phyloP scores from a whole-genome alignment of 2,329 filamentous ascomycete genomes.

The Cladosporium sp. region DNA sequence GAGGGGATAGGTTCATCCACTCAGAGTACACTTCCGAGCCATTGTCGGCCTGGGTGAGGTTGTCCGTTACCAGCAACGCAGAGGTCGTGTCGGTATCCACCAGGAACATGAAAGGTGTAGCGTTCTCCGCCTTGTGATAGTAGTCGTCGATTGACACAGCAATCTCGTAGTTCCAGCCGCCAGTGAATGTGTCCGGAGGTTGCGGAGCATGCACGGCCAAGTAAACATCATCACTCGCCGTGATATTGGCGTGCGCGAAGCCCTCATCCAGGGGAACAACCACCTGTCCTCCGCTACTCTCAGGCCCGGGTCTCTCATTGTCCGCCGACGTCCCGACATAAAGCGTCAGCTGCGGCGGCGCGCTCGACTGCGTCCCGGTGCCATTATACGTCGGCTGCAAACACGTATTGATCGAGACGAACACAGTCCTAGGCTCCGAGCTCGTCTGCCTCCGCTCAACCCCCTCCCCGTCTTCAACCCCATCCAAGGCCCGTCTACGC shows the following conservation, averaged over 20 bases:
- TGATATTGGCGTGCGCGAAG: conserved; percentile 57
- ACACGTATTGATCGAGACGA: conserved; percentile 82
- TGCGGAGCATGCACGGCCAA: conserved; percentile 69
- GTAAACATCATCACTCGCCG: conserved; percentile 61
- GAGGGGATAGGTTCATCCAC: conserved; percentile 51
- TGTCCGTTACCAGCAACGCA: conserved; percentile 71
- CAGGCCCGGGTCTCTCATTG: conserved; percentile 62
- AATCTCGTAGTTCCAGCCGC: conserved; percentile 72
- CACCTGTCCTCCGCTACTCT: conserved; percentile 40
- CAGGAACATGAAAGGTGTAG: conserved; percentile 60
- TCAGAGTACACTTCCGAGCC: conserved; percentile 44
- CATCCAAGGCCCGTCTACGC: conserved; percentile 18
- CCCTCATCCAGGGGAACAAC: conserved; percentile 57
- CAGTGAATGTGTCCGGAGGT: conserved; percentile 52
- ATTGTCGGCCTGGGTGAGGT: conserved; percentile 52
- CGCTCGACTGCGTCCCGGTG: conserved; percentile 37
- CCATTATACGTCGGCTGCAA: conserved; percentile 59
- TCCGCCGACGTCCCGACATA: conserved; percentile 53
- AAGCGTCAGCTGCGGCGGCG: conserved; percentile 64
- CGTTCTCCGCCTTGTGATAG: conserved; percentile 61
- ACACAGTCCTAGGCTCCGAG: conserved; percentile 50
- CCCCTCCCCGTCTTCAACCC: neutral
- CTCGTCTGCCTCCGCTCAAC: conserved; percentile 18
- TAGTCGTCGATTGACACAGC: conserved; percentile 73
- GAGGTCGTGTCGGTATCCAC: conserved; percentile 79